These are phyloP conservation scores for Ilyonectria robusta DNA, from an alignment of 2,329 filamentous ascomycete genomes.

Conservation along the genomic window DNA sequence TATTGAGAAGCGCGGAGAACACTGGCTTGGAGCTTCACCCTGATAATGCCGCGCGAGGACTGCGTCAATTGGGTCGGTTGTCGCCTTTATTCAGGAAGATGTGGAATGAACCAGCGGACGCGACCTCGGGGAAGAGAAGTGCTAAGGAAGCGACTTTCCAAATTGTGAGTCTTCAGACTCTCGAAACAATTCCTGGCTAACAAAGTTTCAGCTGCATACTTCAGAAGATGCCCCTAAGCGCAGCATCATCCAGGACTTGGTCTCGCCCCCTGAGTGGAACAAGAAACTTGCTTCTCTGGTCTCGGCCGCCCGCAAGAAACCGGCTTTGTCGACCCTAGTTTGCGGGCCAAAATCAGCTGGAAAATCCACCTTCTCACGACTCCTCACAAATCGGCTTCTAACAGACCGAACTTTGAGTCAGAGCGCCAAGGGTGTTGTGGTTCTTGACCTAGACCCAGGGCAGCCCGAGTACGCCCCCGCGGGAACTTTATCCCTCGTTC, in stretches of 20 bases:
- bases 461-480: conserved; percentile 82
- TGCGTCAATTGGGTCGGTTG: conserved; percentile 70
- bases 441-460: conserved; percentile 84
- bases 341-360: conserved; percentile 81
- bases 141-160: conserved; percentile 57
- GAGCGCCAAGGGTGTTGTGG: conserved; percentile 57
- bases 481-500: conserved; percentile 78
- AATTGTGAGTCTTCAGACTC: conserved; percentile 59
- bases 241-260: conserved; percentile 66
- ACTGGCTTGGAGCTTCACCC: conserved; percentile 69
- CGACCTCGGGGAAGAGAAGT: conserved; percentile 34
- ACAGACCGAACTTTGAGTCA: conserved; percentile 53
- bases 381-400: conserved; percentile 78
- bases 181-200: conserved; percentile 39
- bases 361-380: conserved; percentile 80
- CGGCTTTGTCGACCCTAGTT: conserved; percentile 66
- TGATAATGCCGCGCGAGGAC: conserved; percentile 61
- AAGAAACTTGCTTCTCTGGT: conserved; percentile 66
- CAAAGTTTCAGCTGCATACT: conserved; percentile 62
- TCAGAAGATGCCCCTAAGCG: conserved; percentile 67
- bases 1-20: conserved; percentile 69
- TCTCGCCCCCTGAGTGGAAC: conserved; percentile 73
- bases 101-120: conserved; percentile 67
- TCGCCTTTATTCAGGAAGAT: conserved; percentile 78
- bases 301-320: conserved; percentile 49